Base-by-base conservation (phyloP, 495 filamentous ascomycete genomes). In the Astrothelium macrocarpum region DNA sequence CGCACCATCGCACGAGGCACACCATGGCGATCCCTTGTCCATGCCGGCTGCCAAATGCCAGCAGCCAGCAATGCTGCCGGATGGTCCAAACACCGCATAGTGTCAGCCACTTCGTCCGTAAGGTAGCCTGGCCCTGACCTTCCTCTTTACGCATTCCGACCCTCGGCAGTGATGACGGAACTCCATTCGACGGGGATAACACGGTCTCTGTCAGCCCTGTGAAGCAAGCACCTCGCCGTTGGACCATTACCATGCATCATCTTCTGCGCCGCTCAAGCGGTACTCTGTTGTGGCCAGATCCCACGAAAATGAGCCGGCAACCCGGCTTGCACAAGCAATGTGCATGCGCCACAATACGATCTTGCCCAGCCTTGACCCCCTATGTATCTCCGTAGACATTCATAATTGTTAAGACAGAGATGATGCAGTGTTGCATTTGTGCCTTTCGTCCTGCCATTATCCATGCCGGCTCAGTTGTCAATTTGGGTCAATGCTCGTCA, bases 81-180 rank as follows among this genome's bases (percentile, higher is more conserved):
- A 4, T 56, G 49, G 5, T 16, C 49, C 0, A 56, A 56, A 56
- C 49, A 56, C 49, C n/a, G 49, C 49, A 16, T 56, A 56, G 49
- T 56, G 49, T 2, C 49, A 28, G 49, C 49, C 49, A 56, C 49
- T 56, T 4, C 49, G 49, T 56, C 23, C 49, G 49, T 56, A 26
- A 29, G 23, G 20, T 56, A 9, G 12, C 49, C 20, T 28, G 12
- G 49, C 26, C 49, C 11, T 26, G 49, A 56, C 49, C 49, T 28
- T 56, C 49, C 25, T 29, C 49, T 56, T 56, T 56, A 29, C 25
- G 20, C 10, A 5, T 29, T 56, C 49, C 49, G 49, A 56, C 25
- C 29, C 14, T 56, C 49, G 49, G 49, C 49, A 56, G 45, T 18
- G 45, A 20, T 49, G 45, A 23, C 45, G 20, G 20, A 20, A 5